These are phyloP conservation scores for Dioscorea dumetorum DNA, from an alignment of 106 monocot genomes.

Conservation along the genomic window DNA sequence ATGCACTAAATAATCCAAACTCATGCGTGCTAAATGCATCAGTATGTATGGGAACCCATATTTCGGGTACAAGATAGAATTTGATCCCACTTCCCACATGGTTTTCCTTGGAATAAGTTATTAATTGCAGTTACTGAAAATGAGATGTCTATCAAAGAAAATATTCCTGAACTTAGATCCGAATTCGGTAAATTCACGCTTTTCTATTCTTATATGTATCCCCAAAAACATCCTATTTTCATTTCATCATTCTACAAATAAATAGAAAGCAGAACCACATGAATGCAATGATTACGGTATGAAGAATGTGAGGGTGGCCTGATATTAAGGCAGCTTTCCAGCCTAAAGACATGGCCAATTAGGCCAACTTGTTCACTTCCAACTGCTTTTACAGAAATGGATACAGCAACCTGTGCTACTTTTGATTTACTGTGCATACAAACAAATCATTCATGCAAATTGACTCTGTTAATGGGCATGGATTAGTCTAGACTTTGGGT, in stretches of 20 bases:
- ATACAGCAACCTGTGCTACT: neutral
- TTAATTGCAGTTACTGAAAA: neutral
- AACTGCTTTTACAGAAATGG: too few species aligned
- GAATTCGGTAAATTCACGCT: neutral
- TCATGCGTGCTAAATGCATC: slow-evolving; percentile 6
- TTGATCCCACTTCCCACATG: neutral
- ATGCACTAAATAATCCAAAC: neutral
- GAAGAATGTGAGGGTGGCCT: neutral
- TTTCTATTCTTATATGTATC: neutral
- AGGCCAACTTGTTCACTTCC: too few species aligned
- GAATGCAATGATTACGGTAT: neutral
- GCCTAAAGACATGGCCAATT: neutral
- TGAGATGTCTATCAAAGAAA: neutral
- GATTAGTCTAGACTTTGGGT: neutral
- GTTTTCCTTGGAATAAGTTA: neutral
- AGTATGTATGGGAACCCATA: neutral
- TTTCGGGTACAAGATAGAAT: too few species aligned
- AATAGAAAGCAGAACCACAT: neutral
- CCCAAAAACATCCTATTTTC: neutral
- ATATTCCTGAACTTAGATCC: neutral
- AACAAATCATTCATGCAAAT: neutral
- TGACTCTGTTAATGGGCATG: neutral
- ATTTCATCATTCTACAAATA: neutral
- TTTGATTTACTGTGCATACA: neutral
- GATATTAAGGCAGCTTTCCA: neutral